Percentiles rank a stretch among this genome's conserved stretches.
Conservation (phyloP, 2,329 filamentous ascomycete species). For the Sporothrix luriei region DNA sequence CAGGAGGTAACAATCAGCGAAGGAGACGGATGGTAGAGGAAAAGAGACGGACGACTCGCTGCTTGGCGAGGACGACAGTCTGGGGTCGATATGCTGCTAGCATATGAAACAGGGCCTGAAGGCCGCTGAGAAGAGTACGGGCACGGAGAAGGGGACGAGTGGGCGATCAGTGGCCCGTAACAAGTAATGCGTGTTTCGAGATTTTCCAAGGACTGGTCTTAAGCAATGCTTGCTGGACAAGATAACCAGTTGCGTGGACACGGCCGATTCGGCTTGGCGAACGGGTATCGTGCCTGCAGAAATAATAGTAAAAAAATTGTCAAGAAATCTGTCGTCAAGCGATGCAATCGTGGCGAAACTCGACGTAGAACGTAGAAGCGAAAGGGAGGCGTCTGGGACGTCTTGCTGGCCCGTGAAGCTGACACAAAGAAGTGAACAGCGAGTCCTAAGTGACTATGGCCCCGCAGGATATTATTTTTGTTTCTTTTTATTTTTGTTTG, state of each 20-base stretch:
- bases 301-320: background rate
- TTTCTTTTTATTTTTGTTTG: constrained; percentile 25
- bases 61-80: constrained; percentile 28
- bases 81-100: constrained; percentile 36
- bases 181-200: constrained; percentile 44
- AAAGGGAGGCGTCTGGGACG: background rate
- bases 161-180: constrained; percentile 44
- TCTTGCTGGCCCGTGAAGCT: constrained; percentile 13
- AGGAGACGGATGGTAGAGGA: constrained; percentile 17
- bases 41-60: constrained; percentile 4
- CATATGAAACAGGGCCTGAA: constrained; percentile 46
- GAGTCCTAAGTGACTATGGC: constrained; percentile 4
- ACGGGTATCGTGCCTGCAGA: constrained; percentile 19
- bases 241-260: constrained; percentile 26
- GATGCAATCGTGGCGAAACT: background rate
- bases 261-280: constrained; percentile 22
- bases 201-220: constrained; percentile 39
- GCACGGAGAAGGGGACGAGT: constrained; percentile 38
- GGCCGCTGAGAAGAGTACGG: constrained; percentile 38
- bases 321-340: background rate
- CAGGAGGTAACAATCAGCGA: constrained; percentile 26
- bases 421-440: constrained; percentile 22
- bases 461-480: constrained; percentile 18
- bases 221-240: constrained; percentile 37
- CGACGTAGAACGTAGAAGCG: background rate